These are phyloP conservation scores for Leishmania turanica DNA, from an alignment of 208 protist genomes.

Conservation along the genomic window DNA sequence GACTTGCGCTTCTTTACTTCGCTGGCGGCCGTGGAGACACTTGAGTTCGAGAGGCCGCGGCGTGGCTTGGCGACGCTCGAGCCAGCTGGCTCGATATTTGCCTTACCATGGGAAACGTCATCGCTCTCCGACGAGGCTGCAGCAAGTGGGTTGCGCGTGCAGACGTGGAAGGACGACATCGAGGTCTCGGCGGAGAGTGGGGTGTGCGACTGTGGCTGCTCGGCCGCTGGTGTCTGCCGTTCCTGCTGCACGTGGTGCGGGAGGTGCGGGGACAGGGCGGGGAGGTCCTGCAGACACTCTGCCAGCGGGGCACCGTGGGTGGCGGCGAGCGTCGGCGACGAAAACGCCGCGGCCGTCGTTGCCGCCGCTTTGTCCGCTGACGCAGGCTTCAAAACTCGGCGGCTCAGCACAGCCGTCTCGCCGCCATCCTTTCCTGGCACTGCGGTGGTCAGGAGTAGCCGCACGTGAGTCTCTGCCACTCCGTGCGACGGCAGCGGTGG, in stretches of 20 bases:
- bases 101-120: background rate
- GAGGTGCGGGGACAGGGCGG: conserved; percentile 12
- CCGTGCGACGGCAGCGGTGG: background rate
- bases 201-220: background rate
- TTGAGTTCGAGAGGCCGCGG: conserved; percentile 1
- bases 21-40: background rate
- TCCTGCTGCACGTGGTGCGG: background rate
- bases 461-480: background rate
- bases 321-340: background rate
- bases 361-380: background rate
- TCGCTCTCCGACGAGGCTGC: background rate
- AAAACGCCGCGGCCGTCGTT: background rate
- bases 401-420: background rate
- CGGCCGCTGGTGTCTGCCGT: background rate
- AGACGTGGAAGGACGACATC: conserved; percentile 12
- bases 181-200: conserved; percentile 3
- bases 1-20: conserved; percentile 19
- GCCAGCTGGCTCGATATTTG: background rate
- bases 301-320: conserved; percentile 5
- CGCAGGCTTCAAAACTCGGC: background rate
- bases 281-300: conserved; percentile 21
- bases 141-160: conserved; percentile 19
- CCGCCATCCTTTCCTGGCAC: background rate
- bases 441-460: background rate
- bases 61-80: background rate